Evolutionary conservation across 1,284 basidiomycete genomes (phyloP).

Genomic region (Ustilago cynodontis): DNA sequence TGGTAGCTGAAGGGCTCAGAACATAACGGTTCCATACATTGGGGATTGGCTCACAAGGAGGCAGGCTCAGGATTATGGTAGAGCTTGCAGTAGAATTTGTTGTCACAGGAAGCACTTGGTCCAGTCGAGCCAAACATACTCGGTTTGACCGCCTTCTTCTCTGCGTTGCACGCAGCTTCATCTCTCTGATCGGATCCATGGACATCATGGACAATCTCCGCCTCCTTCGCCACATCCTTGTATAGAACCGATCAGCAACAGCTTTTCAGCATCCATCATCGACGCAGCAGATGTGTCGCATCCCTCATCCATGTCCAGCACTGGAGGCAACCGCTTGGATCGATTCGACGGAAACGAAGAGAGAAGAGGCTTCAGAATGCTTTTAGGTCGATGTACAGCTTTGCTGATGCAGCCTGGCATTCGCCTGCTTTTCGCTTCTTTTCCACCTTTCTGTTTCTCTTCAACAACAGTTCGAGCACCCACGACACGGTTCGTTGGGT

Average conservation of each 20-base stretch:
- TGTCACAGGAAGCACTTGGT: not conserved
- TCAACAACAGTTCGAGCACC: slow-evolving; percentile 68
- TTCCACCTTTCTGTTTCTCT: slow-evolving; percentile 17
- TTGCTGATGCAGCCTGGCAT: slow-evolving; percentile 61
- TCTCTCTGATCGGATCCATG: not conserved
- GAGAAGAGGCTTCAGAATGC: slow-evolving; percentile 41
- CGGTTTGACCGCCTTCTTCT: not conserved
- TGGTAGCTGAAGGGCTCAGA: not conserved
- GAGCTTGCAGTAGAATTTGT: slow-evolving; percentile 1
- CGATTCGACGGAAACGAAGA: slow-evolving; percentile 30
- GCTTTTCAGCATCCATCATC: not conserved
- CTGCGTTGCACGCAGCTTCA: slow-evolving; percentile 4
- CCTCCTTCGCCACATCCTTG: not conserved
- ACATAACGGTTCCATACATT: not conserved
- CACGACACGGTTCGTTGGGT: slow-evolving; percentile 69
- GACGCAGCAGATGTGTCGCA: slow-evolving; percentile 7
- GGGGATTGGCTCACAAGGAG: not conserved
- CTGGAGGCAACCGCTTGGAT: slow-evolving; percentile 2
- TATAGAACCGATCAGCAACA: not conserved
- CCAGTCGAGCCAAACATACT: not conserved
- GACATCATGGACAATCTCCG: not conserved
- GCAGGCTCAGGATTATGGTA: not conserved
- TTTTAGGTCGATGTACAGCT: slow-evolving; percentile 61
- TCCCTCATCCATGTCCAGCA: not conserved
- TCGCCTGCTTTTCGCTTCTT: slow-evolving; percentile 54